Conservation (phyloP, 169 alveolate genomes). For the Cryptosporidium canis region DNA sequence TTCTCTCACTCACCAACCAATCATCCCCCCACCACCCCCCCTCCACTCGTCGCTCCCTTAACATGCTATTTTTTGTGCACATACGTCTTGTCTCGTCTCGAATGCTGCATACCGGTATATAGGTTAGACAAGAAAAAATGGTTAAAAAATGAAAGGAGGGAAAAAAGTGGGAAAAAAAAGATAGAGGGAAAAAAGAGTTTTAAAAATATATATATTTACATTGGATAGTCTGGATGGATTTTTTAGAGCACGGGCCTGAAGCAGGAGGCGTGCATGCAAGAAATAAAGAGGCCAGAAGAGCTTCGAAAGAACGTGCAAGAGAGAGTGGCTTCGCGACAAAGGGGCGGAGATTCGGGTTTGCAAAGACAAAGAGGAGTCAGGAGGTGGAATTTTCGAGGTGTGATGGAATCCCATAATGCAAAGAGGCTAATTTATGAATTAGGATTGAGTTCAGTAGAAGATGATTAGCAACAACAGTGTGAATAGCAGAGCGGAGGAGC, state of each 20-base stretch:
- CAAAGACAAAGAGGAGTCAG: too few relatives aligned
- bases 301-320: too few relatives aligned
- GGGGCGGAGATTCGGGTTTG: too few relatives aligned
- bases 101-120: slow-evolving; percentile 38
- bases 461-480: neutral
- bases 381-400: too few relatives aligned
- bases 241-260: too few relatives aligned
- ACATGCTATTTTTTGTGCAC: slow-evolving; percentile 23
- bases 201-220: neutral
- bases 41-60: neutral
- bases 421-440: neutral
- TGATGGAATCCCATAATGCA: neutral
- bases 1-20: neutral
- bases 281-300: too few relatives aligned
- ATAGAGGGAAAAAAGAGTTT: neutral
- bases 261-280: too few relatives aligned
- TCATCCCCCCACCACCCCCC: neutral
- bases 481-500: neutral
- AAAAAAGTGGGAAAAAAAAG: neutral
- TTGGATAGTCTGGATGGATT: too few relatives aligned
- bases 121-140: slow-evolving; percentile 9
- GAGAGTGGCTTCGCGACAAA: too few relatives aligned
- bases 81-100: slow-evolving; percentile 56
- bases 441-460: neutral
- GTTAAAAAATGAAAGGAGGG: too few relatives aligned